A percentile compares a stretch with the other conserved stretches of the same genome.
These are phyloP conservation scores for Cicer pinnatifidum DNA, from an alignment of 306 rosid species.

Conservation along the genomic window DNA sequence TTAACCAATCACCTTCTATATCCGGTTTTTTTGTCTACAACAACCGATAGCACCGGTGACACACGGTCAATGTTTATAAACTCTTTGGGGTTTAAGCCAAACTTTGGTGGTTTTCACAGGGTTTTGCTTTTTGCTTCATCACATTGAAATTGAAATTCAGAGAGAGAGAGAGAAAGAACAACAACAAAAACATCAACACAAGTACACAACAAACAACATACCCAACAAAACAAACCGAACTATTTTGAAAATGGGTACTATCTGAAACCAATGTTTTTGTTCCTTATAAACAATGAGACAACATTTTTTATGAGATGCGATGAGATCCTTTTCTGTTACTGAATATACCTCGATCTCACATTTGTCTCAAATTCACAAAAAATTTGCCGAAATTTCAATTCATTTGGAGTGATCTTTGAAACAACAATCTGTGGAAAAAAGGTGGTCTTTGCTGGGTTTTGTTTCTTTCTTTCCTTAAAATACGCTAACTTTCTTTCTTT, in stretches of 20 bases:
- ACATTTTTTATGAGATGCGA: constrained; percentile 19
- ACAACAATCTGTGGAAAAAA: constrained; percentile 41
- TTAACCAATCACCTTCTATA: constrained; percentile 55
- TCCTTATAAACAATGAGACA: constrained; percentile 39
- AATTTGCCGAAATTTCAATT: constrained; percentile 50
- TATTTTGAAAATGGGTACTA: constrained; percentile 43
- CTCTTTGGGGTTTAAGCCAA: constrained; percentile 79
- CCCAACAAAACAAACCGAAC: constrained; percentile 21
- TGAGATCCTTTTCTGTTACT: constrained; percentile 33
- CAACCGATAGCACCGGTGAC: constrained; percentile 68
- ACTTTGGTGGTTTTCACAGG: constrained; percentile 72
- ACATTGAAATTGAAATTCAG: constrained; percentile 11
- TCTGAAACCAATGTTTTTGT: constrained; percentile 45
- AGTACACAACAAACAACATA: neutral
- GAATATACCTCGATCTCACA: constrained; percentile 58
- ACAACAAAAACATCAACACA: constrained; percentile 17
- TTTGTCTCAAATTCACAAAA: constrained; percentile 44
- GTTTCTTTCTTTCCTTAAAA: constrained; percentile 43
- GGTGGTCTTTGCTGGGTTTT: constrained; percentile 60
- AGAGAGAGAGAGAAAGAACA: neutral
- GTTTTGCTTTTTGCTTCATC: constrained; percentile 55
- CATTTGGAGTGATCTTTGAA: constrained; percentile 41
- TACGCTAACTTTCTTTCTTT: constrained; percentile 44
- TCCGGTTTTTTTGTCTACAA: constrained; percentile 47
- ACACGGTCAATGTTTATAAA: constrained; percentile 73